These are phyloP conservation scores for Xylaria sp. DNA, from an alignment of 2,329 filamentous ascomycete species.

Conservation along the genomic window DNA sequence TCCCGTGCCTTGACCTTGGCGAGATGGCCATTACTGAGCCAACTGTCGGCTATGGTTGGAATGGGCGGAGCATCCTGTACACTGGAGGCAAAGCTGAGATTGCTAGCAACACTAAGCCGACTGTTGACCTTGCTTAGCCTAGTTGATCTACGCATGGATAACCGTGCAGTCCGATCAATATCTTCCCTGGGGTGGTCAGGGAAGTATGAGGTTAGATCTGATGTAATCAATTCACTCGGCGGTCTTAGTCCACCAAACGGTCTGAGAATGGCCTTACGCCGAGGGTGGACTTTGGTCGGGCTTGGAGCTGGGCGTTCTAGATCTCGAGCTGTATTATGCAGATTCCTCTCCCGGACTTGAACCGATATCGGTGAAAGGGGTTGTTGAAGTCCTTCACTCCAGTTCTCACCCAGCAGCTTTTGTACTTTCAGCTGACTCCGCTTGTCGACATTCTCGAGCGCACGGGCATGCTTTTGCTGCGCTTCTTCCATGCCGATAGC, in stretches of 20 bases:
- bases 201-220: slow-evolving; percentile 96
- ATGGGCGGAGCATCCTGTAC: slow-evolving; percentile 93
- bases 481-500: slow-evolving; percentile 90
- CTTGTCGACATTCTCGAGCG: slow-evolving; percentile 73
- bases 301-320: slow-evolving; percentile 66
- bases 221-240: slow-evolving; percentile 96
- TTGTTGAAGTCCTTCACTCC: slow-evolving; percentile 82
- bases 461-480: slow-evolving; percentile 75
- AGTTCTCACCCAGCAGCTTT: slow-evolving; percentile 87
- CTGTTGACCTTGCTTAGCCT: slow-evolving; percentile 93
- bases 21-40: slow-evolving; percentile 74
- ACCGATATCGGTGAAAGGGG: slow-evolving; percentile 85
- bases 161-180: slow-evolving; percentile 93
- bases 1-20: slow-evolving; percentile 62
- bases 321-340: slow-evolving; percentile 68
- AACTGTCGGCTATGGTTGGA: slow-evolving; percentile 93
- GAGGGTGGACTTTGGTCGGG: slow-evolving; percentile 57
- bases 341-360: slow-evolving; percentile 75
- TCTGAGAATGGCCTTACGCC: slow-evolving; percentile 69
- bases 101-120: slow-evolving; percentile 92
- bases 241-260: slow-evolving; percentile 93
- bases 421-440: slow-evolving; percentile 88
- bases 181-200: slow-evolving; percentile 93
- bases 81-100: slow-evolving; percentile 90
- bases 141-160: slow-evolving; percentile 90